Evolutionary conservation across 1,139 yeast genomes (phyloP).

Genomic region (Protomyces macrosporus): DNA sequence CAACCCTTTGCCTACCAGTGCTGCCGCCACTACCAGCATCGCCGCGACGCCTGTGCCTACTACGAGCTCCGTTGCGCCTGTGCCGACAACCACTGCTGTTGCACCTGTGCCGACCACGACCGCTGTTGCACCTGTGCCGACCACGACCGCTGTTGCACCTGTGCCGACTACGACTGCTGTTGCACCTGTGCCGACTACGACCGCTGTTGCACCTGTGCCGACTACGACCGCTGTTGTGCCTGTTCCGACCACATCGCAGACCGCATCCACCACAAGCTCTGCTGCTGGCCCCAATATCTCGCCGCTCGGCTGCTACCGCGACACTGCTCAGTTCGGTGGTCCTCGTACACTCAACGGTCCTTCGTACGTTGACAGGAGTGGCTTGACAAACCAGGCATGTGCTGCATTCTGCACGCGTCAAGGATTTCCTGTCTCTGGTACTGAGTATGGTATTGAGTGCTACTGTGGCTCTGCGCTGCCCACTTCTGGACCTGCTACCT

Average conservation of each 20-base stretch:
- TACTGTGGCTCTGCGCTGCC: conserved; percentile 15
- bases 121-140: not conserved
- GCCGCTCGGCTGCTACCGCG: conserved; percentile 1
- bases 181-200: not conserved
- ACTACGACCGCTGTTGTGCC: not conserved
- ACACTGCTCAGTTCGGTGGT: not conserved
- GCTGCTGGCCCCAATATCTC: not conserved
- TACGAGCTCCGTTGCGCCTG: not conserved
- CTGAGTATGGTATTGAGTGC: conserved; percentile 22
- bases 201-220: not conserved
- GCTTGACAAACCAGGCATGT: conserved; percentile 20
- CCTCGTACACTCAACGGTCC: conserved; percentile 17
- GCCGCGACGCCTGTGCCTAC: not conserved
- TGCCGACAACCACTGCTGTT: not conserved
- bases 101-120: not conserved
- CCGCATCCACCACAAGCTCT: not conserved
- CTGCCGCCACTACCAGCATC: not conserved
- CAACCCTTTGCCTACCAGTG: not conserved
- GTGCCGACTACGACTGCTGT: not conserved
- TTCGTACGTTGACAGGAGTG: not conserved
- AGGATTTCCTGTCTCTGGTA: conserved; percentile 10
- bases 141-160: not conserved
- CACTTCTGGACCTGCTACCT: conserved; percentile 7
- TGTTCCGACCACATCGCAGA: not conserved
- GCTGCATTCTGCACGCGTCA: conserved; percentile 3